Conservation (phyloP, 805 yeast genomes). For the Candida golubevii region DNA sequence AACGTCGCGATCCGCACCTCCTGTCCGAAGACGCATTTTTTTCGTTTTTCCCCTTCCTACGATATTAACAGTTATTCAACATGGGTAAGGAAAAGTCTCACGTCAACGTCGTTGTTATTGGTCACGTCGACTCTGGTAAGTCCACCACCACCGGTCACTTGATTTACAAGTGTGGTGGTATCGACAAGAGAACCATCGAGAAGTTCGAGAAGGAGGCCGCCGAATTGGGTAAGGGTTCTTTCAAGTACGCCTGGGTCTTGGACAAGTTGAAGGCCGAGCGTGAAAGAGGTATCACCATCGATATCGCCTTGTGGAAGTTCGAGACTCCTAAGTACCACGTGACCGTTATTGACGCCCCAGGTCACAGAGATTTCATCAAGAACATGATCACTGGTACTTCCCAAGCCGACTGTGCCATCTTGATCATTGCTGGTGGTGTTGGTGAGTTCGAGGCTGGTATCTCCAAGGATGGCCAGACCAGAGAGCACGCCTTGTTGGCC, state of each 20-base stretch:
- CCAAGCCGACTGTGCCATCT: constrained; percentile 89
- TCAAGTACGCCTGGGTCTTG: constrained; percentile 97
- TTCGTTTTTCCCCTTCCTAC: neutral
- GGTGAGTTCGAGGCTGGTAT: constrained; percentile 97
- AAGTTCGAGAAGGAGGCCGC: constrained; percentile 98
- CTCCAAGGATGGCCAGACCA: constrained; percentile 92
- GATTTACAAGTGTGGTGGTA: constrained; percentile 99
- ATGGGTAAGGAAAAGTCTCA: constrained; percentile 95
- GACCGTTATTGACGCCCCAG: constrained; percentile 93
- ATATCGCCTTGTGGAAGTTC: constrained; percentile 89
- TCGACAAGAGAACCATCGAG: constrained; percentile 97
- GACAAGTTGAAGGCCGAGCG: constrained; percentile 95
- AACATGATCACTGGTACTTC: constrained; percentile 95
- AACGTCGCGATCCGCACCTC: constrained; percentile 8
- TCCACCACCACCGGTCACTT: constrained; percentile 99
- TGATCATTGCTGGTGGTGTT: constrained; percentile 86
- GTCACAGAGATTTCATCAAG: constrained; percentile 95
- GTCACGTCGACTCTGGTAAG: constrained; percentile 99
- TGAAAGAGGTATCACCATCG: constrained; percentile 96
- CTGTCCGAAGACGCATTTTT: neutral
- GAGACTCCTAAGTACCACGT: constrained; percentile 87
- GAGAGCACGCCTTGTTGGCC: constrained; percentile 82
- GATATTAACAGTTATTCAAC: constrained; percentile 5
- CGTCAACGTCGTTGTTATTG: constrained; percentile 99
- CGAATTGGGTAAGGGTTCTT: constrained; percentile 95